These are phyloP conservation scores for Lasiosphaeria ovina DNA, from an alignment of 495 filamentous ascomycete species.

Conservation along the genomic window DNA sequence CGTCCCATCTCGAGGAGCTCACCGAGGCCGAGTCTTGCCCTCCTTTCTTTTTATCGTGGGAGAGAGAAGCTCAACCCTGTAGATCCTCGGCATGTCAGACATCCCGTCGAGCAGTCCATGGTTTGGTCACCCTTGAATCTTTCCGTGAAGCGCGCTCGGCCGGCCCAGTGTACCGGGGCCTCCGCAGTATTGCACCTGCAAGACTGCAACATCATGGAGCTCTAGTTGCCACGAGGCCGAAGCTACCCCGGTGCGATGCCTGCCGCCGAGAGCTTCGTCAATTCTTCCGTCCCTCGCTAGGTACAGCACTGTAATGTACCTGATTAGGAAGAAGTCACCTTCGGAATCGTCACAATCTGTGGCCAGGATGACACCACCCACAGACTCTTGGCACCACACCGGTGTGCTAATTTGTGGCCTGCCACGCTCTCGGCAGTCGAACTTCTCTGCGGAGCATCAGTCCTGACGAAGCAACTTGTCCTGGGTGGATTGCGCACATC, in stretches of 20 bases:
- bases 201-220: not conserved
- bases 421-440: not conserved
- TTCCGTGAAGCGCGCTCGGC: conserved; percentile 15
- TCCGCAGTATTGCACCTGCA: conserved; percentile 4
- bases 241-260: not conserved
- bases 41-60: not conserved
- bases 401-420: not conserved
- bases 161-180: conserved; percentile 26
- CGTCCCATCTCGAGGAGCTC: conserved; percentile 35
- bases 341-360: not conserved
- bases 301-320: too few species aligned
- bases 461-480: not conserved
- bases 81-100: conserved; percentile 12
- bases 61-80: conserved; percentile 8
- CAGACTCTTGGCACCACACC: not conserved
- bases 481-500: too few species aligned
- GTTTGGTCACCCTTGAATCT: not conserved
- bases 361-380: not conserved
- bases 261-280: too few species aligned
- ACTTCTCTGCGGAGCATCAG: not conserved
- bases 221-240: not conserved
- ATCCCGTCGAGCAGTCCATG: conserved; percentile 10
- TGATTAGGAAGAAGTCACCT: too few species aligned
- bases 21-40: not conserved
- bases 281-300: too few species aligned